These are phyloP conservation scores for Pascua sp. DNA, from an alignment of 1,284 basidiomycete genomes.

Conservation along the genomic window DNA sequence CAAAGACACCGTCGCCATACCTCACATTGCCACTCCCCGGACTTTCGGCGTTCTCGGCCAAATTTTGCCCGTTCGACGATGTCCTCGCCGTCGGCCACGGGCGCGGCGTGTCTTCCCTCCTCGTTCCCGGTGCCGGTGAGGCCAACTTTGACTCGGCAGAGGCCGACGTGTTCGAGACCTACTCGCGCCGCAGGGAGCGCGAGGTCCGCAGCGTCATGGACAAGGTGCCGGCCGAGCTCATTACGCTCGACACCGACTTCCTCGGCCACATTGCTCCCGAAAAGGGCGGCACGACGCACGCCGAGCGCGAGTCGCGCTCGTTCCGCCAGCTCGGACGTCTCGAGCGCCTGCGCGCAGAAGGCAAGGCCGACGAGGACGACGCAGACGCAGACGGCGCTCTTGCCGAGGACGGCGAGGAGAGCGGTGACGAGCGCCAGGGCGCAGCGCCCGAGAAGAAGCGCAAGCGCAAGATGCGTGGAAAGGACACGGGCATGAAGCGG, in stretches of 20 bases:
- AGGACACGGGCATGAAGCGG: conserved; percentile 77
- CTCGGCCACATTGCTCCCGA: conserved; percentile 68
- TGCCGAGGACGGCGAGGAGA: conserved; percentile 34
- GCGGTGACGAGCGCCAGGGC: conserved; percentile 36
- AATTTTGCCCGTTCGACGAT: conserved; percentile 90
- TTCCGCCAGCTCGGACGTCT: conserved; percentile 69
- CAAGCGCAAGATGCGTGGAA: conserved; percentile 72
- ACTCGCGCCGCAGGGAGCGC: conserved; percentile 74
- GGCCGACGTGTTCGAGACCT: conserved; percentile 90
- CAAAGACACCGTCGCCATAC: conserved; percentile 56
- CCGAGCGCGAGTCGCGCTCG: conserved; percentile 55
- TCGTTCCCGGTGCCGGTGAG: conserved; percentile 90
- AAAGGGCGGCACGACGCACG: conserved; percentile 56
- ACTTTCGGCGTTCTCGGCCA: conserved; percentile 61
- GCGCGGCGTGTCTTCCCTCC: conserved; percentile 72
- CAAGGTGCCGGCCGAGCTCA: conserved; percentile 94
- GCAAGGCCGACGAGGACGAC: conserved; percentile 69
- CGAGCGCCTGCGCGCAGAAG: conserved; percentile 66
- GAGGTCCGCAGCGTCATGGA: conserved; percentile 89
- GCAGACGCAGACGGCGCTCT: conserved; percentile 35
- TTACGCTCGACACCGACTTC: conserved; percentile 81
- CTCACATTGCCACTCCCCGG: conserved; percentile 62
- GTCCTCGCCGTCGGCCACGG: conserved; percentile 70
- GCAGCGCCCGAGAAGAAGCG: conserved; percentile 60
- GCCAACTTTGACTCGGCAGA: conserved; percentile 91